Base-by-base conservation (phyloP, 352 stramenopile genomes). In the Phytophthora pisi region DNA sequence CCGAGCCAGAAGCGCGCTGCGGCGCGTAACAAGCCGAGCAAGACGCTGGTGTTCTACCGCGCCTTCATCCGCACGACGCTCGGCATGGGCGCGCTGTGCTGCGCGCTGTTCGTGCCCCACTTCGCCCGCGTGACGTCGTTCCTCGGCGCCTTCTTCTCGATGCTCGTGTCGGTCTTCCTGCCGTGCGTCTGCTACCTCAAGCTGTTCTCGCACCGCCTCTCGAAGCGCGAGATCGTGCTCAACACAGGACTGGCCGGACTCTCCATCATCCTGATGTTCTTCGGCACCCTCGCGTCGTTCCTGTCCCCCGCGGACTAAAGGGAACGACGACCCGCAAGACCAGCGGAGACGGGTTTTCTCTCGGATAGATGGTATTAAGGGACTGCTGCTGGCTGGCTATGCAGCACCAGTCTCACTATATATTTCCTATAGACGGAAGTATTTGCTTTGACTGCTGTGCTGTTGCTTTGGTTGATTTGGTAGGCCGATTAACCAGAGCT, bases 121-220 rank as follows among this genome's bases (percentile, higher is more conserved):
- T 96, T 96, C 68, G 89, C 88, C 11, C 86, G 84, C 20, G 75
- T 96, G 42, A 95, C 85, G 56, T 92, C 84, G 18, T 95, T 96
- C 61, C 67, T 96, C 16, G 89, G 89, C 15, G 83, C 89, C 20
- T 95, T 96, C 63, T 96, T 93, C 60, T 84, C 87, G 47, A 93
- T 93, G 82, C 72, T 94, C 23, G 86, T 89, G 28, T 91, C 81
- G 5, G 75, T 94, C n/a, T 91, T 92, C 65, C 80, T 96, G 49
- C 89, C 89, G 45, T 94, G 86, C 62, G 61, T 92, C 5, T 94
- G 84, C 74, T 96, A 94, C 79, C 65, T 95, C 63, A 92, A 93
- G 68, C 79, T 96, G n/a, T 96, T 93, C 64, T 70, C 61, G 26
- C 63, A 78, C 45, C 60, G 64, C 36, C 62, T 93, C 18, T 78